phyloP scores from a whole-genome alignment of 768 basidiomycete genomes.

The Boletus subparvulus region DNA sequence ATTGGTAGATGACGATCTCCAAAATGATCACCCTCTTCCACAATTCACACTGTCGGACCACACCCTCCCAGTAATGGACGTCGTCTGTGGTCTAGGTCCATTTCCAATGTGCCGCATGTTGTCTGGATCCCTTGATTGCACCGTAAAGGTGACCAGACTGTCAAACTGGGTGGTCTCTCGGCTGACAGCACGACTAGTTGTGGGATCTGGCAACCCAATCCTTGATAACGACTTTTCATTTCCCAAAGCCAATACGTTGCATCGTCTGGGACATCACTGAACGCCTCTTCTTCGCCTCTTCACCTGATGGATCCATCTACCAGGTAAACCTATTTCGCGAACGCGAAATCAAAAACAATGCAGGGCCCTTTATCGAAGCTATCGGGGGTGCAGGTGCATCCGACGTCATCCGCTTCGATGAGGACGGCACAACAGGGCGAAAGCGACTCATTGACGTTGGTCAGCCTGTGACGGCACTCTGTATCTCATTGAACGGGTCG shows the following conservation, averaged over 20 bases:
- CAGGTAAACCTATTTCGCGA: conserved; percentile 78
- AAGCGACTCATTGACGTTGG: conserved; percentile 69
- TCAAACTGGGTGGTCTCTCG: conserved; percentile 12
- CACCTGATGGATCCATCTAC: conserved; percentile 70
- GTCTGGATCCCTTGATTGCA: conserved; percentile 84
- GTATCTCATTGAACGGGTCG: conserved; percentile 75
- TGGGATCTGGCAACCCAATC: conserved; percentile 78
- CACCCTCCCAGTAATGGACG: conserved; percentile 83
- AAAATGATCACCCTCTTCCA: conserved; percentile 73
- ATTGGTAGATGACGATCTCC: conserved; percentile 71
- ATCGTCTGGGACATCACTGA: conserved; percentile 83
- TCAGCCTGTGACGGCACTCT: conserved; percentile 67
- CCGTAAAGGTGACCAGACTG: conserved; percentile 69
- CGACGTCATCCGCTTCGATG: conserved; percentile 70
- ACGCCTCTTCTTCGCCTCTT: conserved; percentile 85
- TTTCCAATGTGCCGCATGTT: conserved; percentile 78
- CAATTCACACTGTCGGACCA: conserved; percentile 86
- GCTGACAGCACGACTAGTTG: conserved; percentile 45
- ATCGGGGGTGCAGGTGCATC: conserved; percentile 71
- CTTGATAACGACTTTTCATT: conserved; percentile 84
- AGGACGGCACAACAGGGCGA: conserved; percentile 44
- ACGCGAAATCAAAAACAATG: conserved; percentile 48
- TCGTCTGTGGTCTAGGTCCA: conserved; percentile 73
- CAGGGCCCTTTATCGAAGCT: conserved; percentile 58
- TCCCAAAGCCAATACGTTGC: conserved; percentile 70